Base-by-base conservation (phyloP, 2,329 filamentous ascomycete species). In the Ceratocystis alfenasii region DNA sequence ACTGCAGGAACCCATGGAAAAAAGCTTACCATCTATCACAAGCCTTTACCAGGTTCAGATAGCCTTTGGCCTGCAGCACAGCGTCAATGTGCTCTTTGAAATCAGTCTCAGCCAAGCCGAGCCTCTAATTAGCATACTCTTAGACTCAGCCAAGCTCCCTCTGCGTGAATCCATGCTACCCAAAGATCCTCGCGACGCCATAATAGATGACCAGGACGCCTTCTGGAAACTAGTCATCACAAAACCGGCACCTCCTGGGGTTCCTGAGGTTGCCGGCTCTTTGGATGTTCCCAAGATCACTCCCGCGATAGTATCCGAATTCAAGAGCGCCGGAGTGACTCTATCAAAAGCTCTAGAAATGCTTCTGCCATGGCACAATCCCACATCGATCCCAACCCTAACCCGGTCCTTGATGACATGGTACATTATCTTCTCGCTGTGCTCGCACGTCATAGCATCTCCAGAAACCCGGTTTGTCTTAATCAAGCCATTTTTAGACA, bases 161-260 rank as follows among this genome's bases (percentile, higher is more conserved):
- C 20, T 33, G 3, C 22, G 10, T 7, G n/a, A 44, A 22, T 45
- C 59, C 12, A 33, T 8, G 36, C 59, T n/a, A 28, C 55, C 55
- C 55, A 59, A 60, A 1, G 17, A n/a, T 3, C 8, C 63, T 10
- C 30, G 50, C 22, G 64, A 62, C 30, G 64, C 46, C 33, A 33
- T 68, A 3, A 25, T 63, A 10, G 30, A 55, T 46, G 66, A 68
- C 33, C 66, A 64, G 22, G 64, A 67, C 5, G 57, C 64, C 33
- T 67, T 67, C 30, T 67, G 66, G 66, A 67, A 60, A 30, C 22
- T 67, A 20, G 33, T 67, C 7, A 55, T 64, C 8, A 57, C 65
- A 10, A 53, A 63, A 33, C 65, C 65, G 8, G 7, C 53, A 17
- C 62, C 57, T 2, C 36, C 55, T n/a, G 62, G 22, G 7, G 65